phyloP scores from a whole-genome alignment of 805 yeast species.

The Saccharomycopsis sp. region DNA sequence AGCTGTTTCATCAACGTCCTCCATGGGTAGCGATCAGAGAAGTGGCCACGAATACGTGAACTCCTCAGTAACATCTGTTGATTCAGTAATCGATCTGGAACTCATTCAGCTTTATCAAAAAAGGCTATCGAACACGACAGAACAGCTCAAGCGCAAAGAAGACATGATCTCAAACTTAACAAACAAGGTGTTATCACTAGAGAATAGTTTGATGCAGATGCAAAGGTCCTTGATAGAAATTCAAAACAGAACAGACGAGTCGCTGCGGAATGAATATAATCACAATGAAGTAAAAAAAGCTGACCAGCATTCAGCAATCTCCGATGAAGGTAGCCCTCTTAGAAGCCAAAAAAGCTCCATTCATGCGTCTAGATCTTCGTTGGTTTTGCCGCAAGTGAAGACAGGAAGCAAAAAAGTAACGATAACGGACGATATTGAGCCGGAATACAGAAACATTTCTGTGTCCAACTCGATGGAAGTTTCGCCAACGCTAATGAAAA shows the following conservation, averaged over 20 bases:
- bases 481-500: not conserved
- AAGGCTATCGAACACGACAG: not conserved
- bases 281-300: not conserved
- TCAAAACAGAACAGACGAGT: slow-evolving; percentile 1
- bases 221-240: slow-evolving; percentile 11
- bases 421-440: not conserved
- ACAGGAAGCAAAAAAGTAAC: not conserved
- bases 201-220: slow-evolving; percentile 12
- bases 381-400: too few species aligned
- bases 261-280: not conserved
- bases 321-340: not conserved
- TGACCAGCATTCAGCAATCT: not conserved
- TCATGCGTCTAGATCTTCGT: slow-evolving; percentile 7
- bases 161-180: slow-evolving; percentile 11
- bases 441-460: not conserved
- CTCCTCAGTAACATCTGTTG: not conserved
- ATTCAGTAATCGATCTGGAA: not conserved
- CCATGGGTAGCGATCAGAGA: not conserved
- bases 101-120: not conserved
- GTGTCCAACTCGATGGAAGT: not conserved
- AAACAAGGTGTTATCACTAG: slow-evolving; percentile 11
- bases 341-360: not conserved
- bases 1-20: not conserved
- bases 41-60: not conserved
- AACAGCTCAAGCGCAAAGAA: slow-evolving; percentile 13